Percentiles rank a stretch among this genome's conserved stretches.
phyloP scores from a whole-genome alignment of 2,329 filamentous ascomycete genomes.

The Fonsecaea monophora region DNA sequence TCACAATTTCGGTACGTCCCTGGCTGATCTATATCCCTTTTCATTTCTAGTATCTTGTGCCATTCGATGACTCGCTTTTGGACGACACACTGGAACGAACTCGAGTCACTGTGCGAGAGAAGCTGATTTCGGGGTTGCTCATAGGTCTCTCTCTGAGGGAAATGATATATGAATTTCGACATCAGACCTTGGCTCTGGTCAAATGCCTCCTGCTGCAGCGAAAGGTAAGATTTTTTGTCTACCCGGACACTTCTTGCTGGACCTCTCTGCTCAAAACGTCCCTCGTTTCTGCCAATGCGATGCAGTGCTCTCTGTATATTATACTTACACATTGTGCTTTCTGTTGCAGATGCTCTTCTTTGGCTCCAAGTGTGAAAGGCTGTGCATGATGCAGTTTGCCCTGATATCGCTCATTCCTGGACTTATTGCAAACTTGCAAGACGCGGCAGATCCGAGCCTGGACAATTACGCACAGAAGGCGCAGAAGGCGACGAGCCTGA shows the following conservation, averaged over 20 bases:
- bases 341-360: conserved; percentile 89
- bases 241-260: not conserved
- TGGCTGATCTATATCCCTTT: not conserved
- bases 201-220: conserved; percentile 94
- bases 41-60: not conserved
- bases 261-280: not conserved
- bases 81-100: not conserved
- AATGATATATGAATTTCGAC: conserved; percentile 90
- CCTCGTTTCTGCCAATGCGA: not conserved
- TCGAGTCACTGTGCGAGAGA: conserved; percentile 27
- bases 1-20: conserved; percentile 77
- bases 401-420: conserved; percentile 94
- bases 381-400: conserved; percentile 99
- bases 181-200: conserved; percentile 90
- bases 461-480: conserved; percentile 79
- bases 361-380: conserved; percentile 88
- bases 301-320: not conserved
- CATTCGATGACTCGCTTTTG: not conserved
- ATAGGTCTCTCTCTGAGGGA: conserved; percentile 77
- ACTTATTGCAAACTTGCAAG: conserved; percentile 86
- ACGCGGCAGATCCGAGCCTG: conserved; percentile 92
- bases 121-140: not conserved
- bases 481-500: conserved; percentile 79
- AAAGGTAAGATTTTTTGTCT: conserved; percentile 66
- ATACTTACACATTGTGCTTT: conserved; percentile 8